Conservation (phyloP, 1,284 basidiomycete genomes). For the Austroboletus olivaceoglutinosus region DNA sequence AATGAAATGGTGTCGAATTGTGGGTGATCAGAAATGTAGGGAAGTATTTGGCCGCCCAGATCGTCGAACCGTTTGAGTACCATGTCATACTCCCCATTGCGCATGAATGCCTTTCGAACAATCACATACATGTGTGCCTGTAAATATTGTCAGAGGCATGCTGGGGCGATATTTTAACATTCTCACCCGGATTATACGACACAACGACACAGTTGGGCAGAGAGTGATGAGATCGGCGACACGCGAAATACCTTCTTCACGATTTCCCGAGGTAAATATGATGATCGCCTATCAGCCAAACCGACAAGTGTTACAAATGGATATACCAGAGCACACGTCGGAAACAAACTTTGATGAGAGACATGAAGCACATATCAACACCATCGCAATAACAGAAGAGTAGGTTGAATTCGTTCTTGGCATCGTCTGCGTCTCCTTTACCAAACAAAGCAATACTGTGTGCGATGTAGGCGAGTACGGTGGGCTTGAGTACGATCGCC, state of each 20-base stretch:
- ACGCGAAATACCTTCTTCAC: too few species aligned
- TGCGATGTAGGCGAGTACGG: not conserved
- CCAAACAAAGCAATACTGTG: not conserved
- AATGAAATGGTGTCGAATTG: too few species aligned
- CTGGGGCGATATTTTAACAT: too few species aligned
- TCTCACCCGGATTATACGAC: too few species aligned
- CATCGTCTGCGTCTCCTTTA: not conserved
- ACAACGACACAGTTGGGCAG: too few species aligned
- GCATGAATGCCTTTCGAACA: not conserved
- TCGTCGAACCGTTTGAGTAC: too few species aligned
- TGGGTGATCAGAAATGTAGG: too few species aligned
- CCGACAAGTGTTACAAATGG: not conserved
- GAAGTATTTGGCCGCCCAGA: too few species aligned
- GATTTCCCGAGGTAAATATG: not conserved
- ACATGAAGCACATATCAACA: not conserved
- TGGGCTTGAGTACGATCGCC: not conserved
- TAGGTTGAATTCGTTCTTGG: not conserved
- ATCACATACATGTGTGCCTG: not conserved
- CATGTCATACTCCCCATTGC: not conserved
- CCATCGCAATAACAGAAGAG: not conserved
- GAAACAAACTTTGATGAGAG: not conserved
- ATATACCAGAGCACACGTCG: not conserved
- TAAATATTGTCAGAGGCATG: too few species aligned
- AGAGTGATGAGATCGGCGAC: too few species aligned
- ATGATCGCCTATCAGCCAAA: not conserved